Evolutionary conservation across 768 basidiomycete species (phyloP).

Genomic region (Phaeolepiota aurea): DNA sequence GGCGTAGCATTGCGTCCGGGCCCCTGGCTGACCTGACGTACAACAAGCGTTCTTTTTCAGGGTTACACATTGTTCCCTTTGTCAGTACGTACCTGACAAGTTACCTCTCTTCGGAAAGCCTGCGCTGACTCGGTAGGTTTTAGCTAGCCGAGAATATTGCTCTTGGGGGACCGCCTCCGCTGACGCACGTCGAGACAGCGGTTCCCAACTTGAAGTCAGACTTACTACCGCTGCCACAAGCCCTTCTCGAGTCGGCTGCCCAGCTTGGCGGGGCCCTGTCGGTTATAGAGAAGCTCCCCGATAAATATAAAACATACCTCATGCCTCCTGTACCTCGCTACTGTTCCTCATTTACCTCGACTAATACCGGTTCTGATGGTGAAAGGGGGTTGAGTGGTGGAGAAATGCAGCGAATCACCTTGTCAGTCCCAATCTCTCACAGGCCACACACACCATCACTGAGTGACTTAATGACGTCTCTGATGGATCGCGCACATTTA

Average conservation of each 20-base stretch:
- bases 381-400: too few relatives aligned
- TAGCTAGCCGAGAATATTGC: constrained; percentile 76
- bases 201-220: too few relatives aligned
- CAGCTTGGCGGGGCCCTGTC: constrained; percentile 60
- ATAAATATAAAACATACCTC: constrained; percentile 65
- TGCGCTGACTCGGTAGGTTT: too few relatives aligned
- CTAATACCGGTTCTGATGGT: too few relatives aligned
- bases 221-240: too few relatives aligned
- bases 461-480: too few relatives aligned
- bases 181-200: constrained; percentile 12
- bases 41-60: constrained; percentile 69
- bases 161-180: constrained; percentile 64
- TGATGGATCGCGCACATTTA: constrained; percentile 63
- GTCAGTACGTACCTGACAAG: constrained; percentile 57
- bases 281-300: constrained; percentile 58
- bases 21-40: constrained; percentile 59
- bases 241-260: too few relatives aligned
- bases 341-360: too few relatives aligned
- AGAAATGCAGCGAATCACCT: too few relatives aligned
- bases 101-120: too few relatives aligned
- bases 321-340: constrained; percentile 64
- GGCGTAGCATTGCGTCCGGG: constrained; percentile 50
- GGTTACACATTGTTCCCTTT: constrained; percentile 77
- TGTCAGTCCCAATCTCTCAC: too few relatives aligned
- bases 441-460: too few relatives aligned